phyloP scores from a whole-genome alignment of 2,329 filamentous ascomycete species.

The Parastagonospora avenae region DNA sequence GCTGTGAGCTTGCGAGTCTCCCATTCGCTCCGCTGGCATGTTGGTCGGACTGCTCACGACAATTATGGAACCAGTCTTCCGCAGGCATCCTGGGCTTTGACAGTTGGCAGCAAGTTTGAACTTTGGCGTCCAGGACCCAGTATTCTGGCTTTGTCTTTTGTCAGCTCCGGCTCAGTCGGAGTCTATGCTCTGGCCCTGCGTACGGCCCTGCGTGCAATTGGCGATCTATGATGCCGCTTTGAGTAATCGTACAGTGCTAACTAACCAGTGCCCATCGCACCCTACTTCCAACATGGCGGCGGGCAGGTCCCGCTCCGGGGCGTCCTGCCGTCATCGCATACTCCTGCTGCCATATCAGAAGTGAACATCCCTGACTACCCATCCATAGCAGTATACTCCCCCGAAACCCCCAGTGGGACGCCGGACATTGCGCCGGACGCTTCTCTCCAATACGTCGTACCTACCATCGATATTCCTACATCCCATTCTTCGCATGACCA shows the following conservation, averaged over 20 bases:
- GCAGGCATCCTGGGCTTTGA: slow-evolving; percentile 21
- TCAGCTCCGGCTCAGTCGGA: slow-evolving; percentile 37
- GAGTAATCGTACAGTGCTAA: slow-evolving; percentile 30
- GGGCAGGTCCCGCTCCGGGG: slow-evolving; percentile 42
- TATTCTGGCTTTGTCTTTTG: slow-evolving; percentile 20
- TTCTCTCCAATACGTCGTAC: slow-evolving; percentile 15
- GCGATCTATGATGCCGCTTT: slow-evolving; percentile 10
- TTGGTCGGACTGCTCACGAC: neutral
- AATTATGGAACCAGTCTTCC: slow-evolving; percentile 26
- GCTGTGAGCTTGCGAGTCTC: slow-evolving; percentile 7
- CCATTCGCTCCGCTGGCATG: slow-evolving; percentile 11
- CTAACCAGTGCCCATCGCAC: slow-evolving; percentile 42
- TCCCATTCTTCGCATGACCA: slow-evolving; percentile 30
- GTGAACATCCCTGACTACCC: slow-evolving; percentile 31
- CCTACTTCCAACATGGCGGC: slow-evolving; percentile 42
- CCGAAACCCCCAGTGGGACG: slow-evolving; percentile 13
- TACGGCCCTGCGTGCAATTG: slow-evolving; percentile 2
- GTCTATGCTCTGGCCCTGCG: slow-evolving; percentile 1
- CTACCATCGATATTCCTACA: slow-evolving; percentile 38
- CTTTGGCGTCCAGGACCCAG: no score
- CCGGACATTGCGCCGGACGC: slow-evolving; percentile 37
- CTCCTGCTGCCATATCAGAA: slow-evolving; percentile 26
- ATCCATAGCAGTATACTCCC: slow-evolving; percentile 25
- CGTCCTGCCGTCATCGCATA: slow-evolving; percentile 30
- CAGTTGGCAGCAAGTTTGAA: no score